These are phyloP conservation scores for Saccharomyces uvarum DNA, from an alignment of 1,139 yeast genomes.

Conservation along the genomic window DNA sequence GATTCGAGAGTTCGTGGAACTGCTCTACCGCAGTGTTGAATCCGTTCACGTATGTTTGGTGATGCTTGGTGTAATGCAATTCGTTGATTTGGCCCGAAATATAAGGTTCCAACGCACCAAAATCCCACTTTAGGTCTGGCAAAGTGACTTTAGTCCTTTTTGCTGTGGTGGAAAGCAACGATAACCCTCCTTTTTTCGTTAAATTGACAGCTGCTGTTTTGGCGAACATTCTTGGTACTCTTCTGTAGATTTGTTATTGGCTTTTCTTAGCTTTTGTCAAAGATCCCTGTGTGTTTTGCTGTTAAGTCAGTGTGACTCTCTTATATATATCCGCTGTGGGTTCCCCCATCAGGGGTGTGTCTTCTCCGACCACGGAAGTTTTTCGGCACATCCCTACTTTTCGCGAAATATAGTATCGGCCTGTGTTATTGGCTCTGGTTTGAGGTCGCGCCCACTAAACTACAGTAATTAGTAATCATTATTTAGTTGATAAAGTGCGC, in stretches of 20 bases:
- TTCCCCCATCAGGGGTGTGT: not conserved
- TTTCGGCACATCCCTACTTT: not conserved
- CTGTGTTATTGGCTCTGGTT: not conserved
- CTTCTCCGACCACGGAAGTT: not conserved
- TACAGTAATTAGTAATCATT: not conserved
- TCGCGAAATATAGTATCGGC: not conserved
- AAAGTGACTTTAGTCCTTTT: constrained; percentile 61
- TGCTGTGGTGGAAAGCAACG: constrained; percentile 2
- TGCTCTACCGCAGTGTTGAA: constrained; percentile 79
- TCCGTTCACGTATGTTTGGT: constrained; percentile 88
- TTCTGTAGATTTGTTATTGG: not conserved
- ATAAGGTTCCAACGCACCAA: constrained; percentile 81
- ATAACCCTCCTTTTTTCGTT: constrained; percentile 2
- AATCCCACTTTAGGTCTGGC: constrained; percentile 84
- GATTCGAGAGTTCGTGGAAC: constrained; percentile 59
- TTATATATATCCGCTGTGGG: not conserved
- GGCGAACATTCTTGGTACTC: constrained; percentile 8
- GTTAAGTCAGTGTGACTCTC: constrained; percentile 25
- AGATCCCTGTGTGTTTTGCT: not conserved
- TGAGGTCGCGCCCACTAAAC: not conserved
- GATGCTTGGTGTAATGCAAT: constrained; percentile 86
- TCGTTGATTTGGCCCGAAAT: constrained; percentile 88
- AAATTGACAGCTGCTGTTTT: constrained; percentile 7
- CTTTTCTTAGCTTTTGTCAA: not conserved
- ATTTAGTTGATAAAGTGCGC: not conserved